Base-by-base conservation (phyloP, 78 protist species). In the slime mould (Dictyostelium discoideum) region DNA sequence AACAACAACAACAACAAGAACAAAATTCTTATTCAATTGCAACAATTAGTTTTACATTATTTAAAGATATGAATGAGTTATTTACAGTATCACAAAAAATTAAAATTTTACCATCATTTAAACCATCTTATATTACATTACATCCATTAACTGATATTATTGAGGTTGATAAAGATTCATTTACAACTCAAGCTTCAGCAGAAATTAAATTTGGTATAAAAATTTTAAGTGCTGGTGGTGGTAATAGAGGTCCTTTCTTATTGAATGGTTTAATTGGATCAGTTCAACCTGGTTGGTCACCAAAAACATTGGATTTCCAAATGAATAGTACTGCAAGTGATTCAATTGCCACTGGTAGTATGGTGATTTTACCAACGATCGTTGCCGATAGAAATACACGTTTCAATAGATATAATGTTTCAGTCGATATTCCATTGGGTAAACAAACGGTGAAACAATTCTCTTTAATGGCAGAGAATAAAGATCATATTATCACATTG, bases 171-270 rank as follows among this genome's bases (percentile, higher is more conserved):
- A 78, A 82, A 29, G 95, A 82, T 22, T 22, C 42, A 26, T 90
- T 80, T 40, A 72, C 50, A 44, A 22, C 48, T 1, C 22, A 69
- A 14, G 50, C 95, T 11, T 86, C 87, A 14, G 32, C 88, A 0
- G 79, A 85, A 22, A 24, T 82, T 26, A 24, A 46, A 5, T 90
- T 72, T 37, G 87, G 77, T 22, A 24, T 90, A 5, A 90, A 82
- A 7, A 87, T 90, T 1, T 73, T 42, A 50, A 20, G 85, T 72
- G 87, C 85, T 9, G 95, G 95, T n/a, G 95, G 95, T 72, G 95
- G 95, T 39, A 86, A 86, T 46, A n/a, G 84, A 10, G 88, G 95
- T 24, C 95, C 95, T 13, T 90, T 67, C 48, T 67, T 67, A 32
- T 69, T 90, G 14, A 18, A 67, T 29, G n/a, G 32, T 5, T 42